Percentiles rank a stretch among this genome's conserved stretches.
These are phyloP conservation scores for Trematosphaeria pertusa DNA, from an alignment of 2,329 filamentous ascomycete genomes.

Conservation along the genomic window DNA sequence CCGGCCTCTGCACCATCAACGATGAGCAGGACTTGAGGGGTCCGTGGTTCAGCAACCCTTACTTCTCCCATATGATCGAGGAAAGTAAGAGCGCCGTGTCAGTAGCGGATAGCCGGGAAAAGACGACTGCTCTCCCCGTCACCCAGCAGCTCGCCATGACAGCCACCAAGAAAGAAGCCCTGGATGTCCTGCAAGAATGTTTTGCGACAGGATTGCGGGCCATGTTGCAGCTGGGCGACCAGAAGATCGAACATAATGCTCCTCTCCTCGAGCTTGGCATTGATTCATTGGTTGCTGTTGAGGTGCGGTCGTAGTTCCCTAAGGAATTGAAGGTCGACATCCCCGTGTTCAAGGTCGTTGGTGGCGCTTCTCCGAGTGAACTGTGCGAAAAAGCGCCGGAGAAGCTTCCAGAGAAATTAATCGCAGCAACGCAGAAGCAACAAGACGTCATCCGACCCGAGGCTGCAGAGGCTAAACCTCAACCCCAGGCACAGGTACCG, in stretches of 20 bases:
- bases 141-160: background rate
- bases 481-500: background rate
- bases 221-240: background rate
- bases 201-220: background rate
- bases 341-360: conserved; percentile 37
- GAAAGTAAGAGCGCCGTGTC: background rate
- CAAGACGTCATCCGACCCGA: background rate
- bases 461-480: background rate
- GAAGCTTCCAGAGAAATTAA: no score
- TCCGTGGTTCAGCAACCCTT: conserved; percentile 4
- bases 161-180: background rate
- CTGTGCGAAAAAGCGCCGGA: background rate
- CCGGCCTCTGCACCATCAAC: background rate
- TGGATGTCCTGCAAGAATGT: background rate
- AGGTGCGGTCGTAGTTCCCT: conserved; percentile 26
- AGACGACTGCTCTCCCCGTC: conserved; percentile 5
- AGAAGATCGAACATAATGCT: background rate
- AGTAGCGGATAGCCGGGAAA: background rate
- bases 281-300: conserved; percentile 29
- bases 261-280: conserved; percentile 17
- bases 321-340: conserved; percentile 24
- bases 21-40: conserved; percentile 3
- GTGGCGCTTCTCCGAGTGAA: background rate
- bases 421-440: no score
- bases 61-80: conserved; percentile 6